Evolutionary conservation across 805 yeast species (phyloP), one percentile per base, ranked within the genome.

Genomic region (Kuraishia molischiana): DNA sequence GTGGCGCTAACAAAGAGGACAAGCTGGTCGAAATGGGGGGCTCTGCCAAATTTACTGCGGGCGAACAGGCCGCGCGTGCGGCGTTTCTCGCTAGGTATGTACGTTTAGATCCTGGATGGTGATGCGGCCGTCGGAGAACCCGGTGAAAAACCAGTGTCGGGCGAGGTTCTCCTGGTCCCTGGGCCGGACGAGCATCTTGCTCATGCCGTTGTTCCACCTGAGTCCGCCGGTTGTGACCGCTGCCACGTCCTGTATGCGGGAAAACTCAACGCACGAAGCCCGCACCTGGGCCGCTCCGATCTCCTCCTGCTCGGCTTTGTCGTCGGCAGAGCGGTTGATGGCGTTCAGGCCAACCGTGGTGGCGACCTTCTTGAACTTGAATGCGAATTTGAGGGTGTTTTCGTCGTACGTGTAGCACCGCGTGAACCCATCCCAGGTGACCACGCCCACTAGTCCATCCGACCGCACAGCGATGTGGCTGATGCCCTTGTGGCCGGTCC

Each of bases 371-470:
- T 40, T 51, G 28, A 50, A 40, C 35, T 61, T 59, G 36, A 13
- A 38, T 30, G 4, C 29, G 26, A 35, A 19, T 14, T 24, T 22
- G 26, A 35, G 20, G 5, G 14, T 29, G 8, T 28, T 20, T 8
- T 37, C 31, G 11, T 46, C 38, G 2, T 42, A 44, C 10, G 45
- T 37, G 45, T 56, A 68, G 32, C 66, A 52, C 32, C 69, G 56
- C 2, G 62, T 46, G 21, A 44, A 56, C 3, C 62, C 85, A 66
- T 58, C 72, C 79, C 85, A 81, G 44, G 66, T 71, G 39, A 54
- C 67, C 49, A 51, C 51, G 32, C 61, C 57, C 1, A 72, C 32
- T 5, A 51, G 39, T 3, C 50, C 47, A 3, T 35, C 37, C n/a
- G 17, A 3, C 13, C 37, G 19, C 3, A 52, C 29, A 4, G 41